These are phyloP conservation scores for Cylindrotheca closterium DNA, from an alignment of 108 stramenopile genomes.

Conservation along the genomic window DNA sequence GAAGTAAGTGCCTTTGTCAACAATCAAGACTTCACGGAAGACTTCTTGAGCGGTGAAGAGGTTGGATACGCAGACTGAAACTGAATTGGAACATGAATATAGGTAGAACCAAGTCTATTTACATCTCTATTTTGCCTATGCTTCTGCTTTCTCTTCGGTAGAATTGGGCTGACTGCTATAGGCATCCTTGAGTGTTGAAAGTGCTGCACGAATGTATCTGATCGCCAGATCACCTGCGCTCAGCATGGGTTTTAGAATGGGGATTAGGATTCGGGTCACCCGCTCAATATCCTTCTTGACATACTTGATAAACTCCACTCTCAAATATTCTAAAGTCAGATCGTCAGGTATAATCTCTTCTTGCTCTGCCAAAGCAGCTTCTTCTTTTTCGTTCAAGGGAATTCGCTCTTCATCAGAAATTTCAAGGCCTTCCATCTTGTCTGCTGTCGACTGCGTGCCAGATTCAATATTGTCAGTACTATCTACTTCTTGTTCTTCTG, in stretches of 20 bases:
- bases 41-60: no score
- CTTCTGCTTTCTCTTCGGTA: no score
- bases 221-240: slow-evolving; percentile 29
- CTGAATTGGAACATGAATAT: no score
- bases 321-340: neutral
- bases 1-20: slow-evolving; percentile 12
- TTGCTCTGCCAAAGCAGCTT: neutral
- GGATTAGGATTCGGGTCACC: slow-evolving; percentile 18
- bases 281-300: slow-evolving; percentile 21
- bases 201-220: slow-evolving; percentile 13
- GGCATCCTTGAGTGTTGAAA: neutral
- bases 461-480: neutral
- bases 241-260: slow-evolving; percentile 23
- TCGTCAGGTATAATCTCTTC: neutral
- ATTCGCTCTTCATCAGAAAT: neutral
- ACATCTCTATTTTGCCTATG: no score
- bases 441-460: no score
- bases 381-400: neutral
- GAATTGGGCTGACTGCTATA: no score
- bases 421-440: no score
- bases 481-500: neutral
- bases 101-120: no score
- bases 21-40: no score
- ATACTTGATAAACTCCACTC: slow-evolving; percentile 9
- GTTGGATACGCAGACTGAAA: no score